Evolutionary conservation across 331 rosid species (phyloP).

Genomic region (Quercus lobata): DNA sequence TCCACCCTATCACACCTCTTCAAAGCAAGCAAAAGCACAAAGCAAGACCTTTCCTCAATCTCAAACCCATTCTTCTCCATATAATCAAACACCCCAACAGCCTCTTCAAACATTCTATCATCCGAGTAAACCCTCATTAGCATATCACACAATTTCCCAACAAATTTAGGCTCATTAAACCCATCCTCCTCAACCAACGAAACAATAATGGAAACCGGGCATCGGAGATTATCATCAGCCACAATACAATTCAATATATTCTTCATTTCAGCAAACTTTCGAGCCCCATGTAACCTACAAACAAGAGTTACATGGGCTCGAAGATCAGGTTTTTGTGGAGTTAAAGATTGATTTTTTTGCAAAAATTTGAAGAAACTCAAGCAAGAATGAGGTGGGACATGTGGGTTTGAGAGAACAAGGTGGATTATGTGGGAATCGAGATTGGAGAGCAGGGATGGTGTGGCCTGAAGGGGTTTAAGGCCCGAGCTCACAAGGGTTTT

Average conservation of each 20-base stretch:
- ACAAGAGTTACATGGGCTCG: slow-evolving; percentile 52
- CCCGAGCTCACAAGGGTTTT: slow-evolving; percentile 25
- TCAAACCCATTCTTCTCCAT: slow-evolving; percentile 31
- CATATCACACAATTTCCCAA: slow-evolving; percentile 65
- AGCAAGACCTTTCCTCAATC: slow-evolving; percentile 80
- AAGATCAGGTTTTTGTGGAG: slow-evolving; percentile 47
- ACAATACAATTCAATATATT: slow-evolving; percentile 39
- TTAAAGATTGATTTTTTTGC: slow-evolving; percentile 13
- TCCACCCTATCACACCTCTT: slow-evolving; percentile 45
- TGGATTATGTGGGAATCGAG: slow-evolving; percentile 43
- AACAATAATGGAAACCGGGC: slow-evolving; percentile 24
- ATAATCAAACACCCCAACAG: slow-evolving; percentile 54
- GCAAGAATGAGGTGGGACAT: slow-evolving; percentile 28
- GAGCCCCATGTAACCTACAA: slow-evolving; percentile 39
- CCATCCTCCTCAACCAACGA: slow-evolving; percentile 33
- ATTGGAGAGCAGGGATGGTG: slow-evolving; percentile 35
- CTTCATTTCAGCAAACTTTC: slow-evolving; percentile 49
- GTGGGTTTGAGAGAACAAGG: slow-evolving; percentile 62
- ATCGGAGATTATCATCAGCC: slow-evolving; percentile 10
- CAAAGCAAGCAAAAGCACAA: slow-evolving; percentile 61
- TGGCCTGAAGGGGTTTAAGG: slow-evolving; percentile 22
- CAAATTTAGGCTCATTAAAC: slow-evolving; percentile 21
- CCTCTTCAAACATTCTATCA: slow-evolving; percentile 51
- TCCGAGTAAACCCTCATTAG: slow-evolving; percentile 63
- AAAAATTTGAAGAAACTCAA: slow-evolving; percentile 59